Evolutionary conservation across 805 yeast species (phyloP), one percentile per base, ranked within the genome.

Genomic region (Suhomyces sp.): DNA sequence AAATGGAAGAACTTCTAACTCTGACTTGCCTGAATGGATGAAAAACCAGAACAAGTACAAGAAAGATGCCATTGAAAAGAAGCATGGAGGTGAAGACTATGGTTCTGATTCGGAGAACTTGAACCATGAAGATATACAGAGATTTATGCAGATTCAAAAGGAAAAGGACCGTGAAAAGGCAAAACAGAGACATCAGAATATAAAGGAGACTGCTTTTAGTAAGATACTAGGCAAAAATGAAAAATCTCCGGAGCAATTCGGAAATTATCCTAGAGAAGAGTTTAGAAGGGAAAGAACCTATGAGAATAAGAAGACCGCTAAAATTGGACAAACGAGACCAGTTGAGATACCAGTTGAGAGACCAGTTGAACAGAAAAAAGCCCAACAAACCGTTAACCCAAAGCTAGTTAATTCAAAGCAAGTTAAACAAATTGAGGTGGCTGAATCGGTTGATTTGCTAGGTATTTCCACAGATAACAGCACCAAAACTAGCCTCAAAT

Each of bases 1-100:
- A 56, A 60, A 35, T 53, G 44, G 46, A 35, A 12, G 13, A 3
- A 9, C 13, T 9, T 25, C 29, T 50, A 62, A 61, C 43, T 64
- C 66, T 40, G 65, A 67, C 46, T 62, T 71, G 56, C 96, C 96
- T 0, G 82, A 85, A 1, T 89, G 96, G 96, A 85, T 89, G 91
- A 77, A 72, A 51, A 78, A 81, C 53, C 85, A 81, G 58, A 73
- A 68, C 12, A 71, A 61, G 57, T 77, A 84, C 57, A 79, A 75
- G 51, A 69, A 71, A 9, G 67, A 65, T 20, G 77, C 77, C 3
- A 44, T 63, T 3, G 77, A 74, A 47, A 62, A 63, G 44, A 62
- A 56, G 47, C 52, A 56, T n/a, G 64, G 41, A 3, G 29, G 56
- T 15, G 74, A 76, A 3, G 69, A 79, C 27, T 80, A 77, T 51